phyloP scores from a whole-genome alignment of 2,329 filamentous ascomycete species.

The Tolypocladium ovalisporum region DNA sequence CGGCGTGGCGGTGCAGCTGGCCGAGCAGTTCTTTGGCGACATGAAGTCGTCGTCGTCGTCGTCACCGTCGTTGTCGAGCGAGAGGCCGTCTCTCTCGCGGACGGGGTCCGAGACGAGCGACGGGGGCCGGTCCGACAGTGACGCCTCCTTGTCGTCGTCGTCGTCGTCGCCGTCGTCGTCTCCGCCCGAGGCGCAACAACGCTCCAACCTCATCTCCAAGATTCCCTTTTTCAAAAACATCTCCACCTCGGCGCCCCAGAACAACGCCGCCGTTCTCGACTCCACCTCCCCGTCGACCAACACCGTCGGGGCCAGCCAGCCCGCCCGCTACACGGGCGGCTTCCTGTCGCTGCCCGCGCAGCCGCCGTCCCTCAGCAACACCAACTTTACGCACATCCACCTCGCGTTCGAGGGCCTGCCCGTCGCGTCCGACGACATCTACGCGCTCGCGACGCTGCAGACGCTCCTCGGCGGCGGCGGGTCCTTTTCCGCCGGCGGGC shows the following conservation, averaged over 20 bases:
- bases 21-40: conserved; percentile 82
- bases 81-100: conserved; percentile 37
- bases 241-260: conserved; percentile 59
- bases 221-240: conserved; percentile 87
- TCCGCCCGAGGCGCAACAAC: conserved; percentile 29
- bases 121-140: conserved; percentile 23
- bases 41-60: conserved; percentile 58
- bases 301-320: conserved; percentile 49
- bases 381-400: conserved; percentile 83
- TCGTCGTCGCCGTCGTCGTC: conserved; percentile 19
- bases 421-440: conserved; percentile 85
- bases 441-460: conserved; percentile 88
- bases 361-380: conserved; percentile 66
- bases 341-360: conserved; percentile 78
- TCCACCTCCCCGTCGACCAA: conserved; percentile 28
- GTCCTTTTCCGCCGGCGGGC: conserved; percentile 91
- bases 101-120: conserved; percentile 49
- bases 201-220: conserved; percentile 64
- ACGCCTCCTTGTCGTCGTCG: conserved; percentile 17
- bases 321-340: conserved; percentile 84
- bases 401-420: conserved; percentile 91
- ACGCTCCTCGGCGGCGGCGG: conserved; percentile 92
- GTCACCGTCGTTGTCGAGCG: conserved; percentile 17
- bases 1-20: conserved; percentile 63
- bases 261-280: conserved; percentile 46